These are phyloP conservation scores for Blastobotrys chiropterorum DNA, from an alignment of 805 yeast species.

Conservation along the genomic window DNA sequence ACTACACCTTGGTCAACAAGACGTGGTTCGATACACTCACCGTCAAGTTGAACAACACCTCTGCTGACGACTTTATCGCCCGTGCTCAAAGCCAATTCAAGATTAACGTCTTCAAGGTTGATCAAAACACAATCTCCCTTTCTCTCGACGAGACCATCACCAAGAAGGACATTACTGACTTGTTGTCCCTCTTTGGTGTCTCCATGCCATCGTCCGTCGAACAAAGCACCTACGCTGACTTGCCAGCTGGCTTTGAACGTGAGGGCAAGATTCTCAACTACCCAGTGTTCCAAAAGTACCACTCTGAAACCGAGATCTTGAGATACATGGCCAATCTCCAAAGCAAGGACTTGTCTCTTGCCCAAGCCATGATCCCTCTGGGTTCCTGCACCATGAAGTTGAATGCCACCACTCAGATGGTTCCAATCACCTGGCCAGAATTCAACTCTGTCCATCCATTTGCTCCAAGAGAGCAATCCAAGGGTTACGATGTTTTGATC, in stretches of 20 bases:
- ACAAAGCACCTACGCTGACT: slow-evolving; percentile 19
- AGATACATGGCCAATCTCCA: slow-evolving; percentile 84
- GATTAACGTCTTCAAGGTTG: slow-evolving; percentile 71
- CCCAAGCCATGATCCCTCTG: slow-evolving; percentile 94
- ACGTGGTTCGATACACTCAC: slow-evolving; percentile 87
- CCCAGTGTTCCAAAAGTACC: slow-evolving; percentile 79
- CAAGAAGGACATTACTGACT: slow-evolving; percentile 48
- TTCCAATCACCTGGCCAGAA: slow-evolving; percentile 91
- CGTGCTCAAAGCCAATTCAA: slow-evolving; percentile 55
- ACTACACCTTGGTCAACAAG: slow-evolving; percentile 49
- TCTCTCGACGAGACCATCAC: slow-evolving; percentile 88
- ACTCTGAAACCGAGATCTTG: slow-evolving; percentile 91
- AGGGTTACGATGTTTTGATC: slow-evolving; percentile 74
- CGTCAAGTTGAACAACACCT: slow-evolving; percentile 40
- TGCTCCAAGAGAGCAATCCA: slow-evolving; percentile 83
- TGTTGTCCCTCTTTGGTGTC: slow-evolving; percentile 56
- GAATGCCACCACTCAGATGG: slow-evolving; percentile 93
- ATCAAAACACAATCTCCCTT: slow-evolving; percentile 57
- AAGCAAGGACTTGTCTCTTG: slow-evolving; percentile 82
- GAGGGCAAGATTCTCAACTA: slow-evolving; percentile 43
- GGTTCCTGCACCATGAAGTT: slow-evolving; percentile 99
- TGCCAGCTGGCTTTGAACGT: slow-evolving; percentile 33
- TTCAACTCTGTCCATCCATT: slow-evolving; percentile 87
- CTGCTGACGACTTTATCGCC: slow-evolving; percentile 51
- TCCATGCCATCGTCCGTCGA: slow-evolving; percentile 16